These are phyloP conservation scores for Fistulifera solaris DNA, from an alignment of 108 stramenopile species.

Conservation along the genomic window DNA sequence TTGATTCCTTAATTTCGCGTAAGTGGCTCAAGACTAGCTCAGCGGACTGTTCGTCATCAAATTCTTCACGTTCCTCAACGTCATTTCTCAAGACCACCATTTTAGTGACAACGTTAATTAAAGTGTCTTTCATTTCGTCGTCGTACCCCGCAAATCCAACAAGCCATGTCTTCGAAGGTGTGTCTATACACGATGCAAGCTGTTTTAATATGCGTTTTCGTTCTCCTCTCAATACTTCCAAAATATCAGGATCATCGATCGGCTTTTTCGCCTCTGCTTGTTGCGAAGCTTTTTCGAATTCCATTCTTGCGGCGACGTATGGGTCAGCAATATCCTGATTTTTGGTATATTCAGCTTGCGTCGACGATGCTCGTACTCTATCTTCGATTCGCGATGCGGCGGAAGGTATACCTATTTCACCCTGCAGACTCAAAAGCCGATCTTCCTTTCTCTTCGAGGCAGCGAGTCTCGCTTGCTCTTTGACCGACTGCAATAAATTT, in stretches of 20 bases:
- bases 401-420: too few species aligned
- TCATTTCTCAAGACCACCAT: neutral
- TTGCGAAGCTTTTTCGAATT: neutral
- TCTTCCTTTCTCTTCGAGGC: conserved; percentile 3
- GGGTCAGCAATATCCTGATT: neutral
- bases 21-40: conserved; percentile 21
- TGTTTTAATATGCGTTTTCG: conserved; percentile 17
- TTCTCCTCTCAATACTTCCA: conserved; percentile 2
- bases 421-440: conserved; percentile 1
- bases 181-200: conserved; percentile 36
- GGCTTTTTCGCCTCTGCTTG: neutral
- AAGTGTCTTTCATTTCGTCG: neutral
- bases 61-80: conserved; percentile 11
- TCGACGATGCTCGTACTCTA: neutral
- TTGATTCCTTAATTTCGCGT: conserved; percentile 20
- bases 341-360: neutral
- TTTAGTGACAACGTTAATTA: conserved; percentile 15
- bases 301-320: neutral
- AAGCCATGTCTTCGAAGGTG: conserved; percentile 45
- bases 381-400: neutral
- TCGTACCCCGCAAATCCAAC: too few species aligned
- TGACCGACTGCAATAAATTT: neutral
- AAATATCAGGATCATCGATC: neutral
- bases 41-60: conserved; percentile 26
- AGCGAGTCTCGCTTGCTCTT: conserved; percentile 2